Percentiles rank a stretch among this genome's conserved stretches.
phyloP scores from a whole-genome alignment of 106 monocot species.

The Posidonia australis region DNA sequence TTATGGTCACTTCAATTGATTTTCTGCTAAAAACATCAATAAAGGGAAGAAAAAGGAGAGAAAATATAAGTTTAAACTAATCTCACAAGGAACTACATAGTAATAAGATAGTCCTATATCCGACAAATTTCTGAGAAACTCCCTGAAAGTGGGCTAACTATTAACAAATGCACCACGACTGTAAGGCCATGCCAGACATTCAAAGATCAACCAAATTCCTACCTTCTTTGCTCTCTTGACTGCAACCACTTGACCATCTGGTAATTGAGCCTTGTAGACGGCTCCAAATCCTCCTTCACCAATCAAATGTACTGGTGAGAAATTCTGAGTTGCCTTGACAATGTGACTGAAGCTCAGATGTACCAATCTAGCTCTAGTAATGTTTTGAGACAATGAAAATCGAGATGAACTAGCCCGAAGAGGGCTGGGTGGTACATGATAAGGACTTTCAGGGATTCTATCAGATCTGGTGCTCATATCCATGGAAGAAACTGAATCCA shows the following conservation, averaged over 20 bases:
- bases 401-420: constrained; percentile 30
- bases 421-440: constrained; percentile 25
- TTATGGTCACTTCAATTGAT: too few species aligned
- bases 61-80: too few species aligned
- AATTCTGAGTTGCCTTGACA: constrained; percentile 67
- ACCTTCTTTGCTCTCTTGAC: constrained; percentile 85
- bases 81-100: too few species aligned
- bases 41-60: too few species aligned
- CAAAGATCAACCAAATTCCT: background rate
- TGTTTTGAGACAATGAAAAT: constrained; percentile 50
- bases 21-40: too few species aligned
- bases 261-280: constrained; percentile 60
- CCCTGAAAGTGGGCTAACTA: too few species aligned
- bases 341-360: constrained; percentile 51
- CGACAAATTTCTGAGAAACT: too few species aligned
- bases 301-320: constrained; percentile 45
- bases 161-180: too few species aligned
- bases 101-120: too few species aligned
- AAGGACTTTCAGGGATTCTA: background rate
- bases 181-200: background rate
- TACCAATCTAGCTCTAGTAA: constrained; percentile 37
- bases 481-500: background rate
- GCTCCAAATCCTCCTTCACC: constrained; percentile 83
- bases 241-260: constrained; percentile 57
- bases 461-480: background rate